Percentiles rank a stretch among this genome's conserved stretches.
These are phyloP conservation scores for Capniomyces stellatus DNA, from an alignment of 371 early-diverging fungal species.

Conservation along the genomic window DNA sequence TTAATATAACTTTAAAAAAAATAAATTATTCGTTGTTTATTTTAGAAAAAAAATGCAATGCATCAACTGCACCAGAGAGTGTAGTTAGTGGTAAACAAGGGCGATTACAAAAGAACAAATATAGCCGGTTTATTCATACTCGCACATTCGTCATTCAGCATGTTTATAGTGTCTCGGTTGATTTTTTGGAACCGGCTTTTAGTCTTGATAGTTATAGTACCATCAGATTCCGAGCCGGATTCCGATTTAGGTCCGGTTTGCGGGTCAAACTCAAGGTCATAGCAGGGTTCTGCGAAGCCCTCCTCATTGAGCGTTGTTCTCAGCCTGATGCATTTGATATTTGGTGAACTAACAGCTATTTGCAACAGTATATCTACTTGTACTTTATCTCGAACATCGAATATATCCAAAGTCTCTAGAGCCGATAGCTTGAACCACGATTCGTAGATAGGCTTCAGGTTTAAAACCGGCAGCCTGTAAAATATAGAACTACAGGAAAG, in stretches of 20 bases:
- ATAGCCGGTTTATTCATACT: too few species aligned
- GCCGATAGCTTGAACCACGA: neutral
- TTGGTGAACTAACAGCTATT: neutral
- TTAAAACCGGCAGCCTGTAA: neutral
- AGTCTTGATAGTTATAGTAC: neutral
- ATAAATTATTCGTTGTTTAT: too few species aligned
- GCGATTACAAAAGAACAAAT: too few species aligned
- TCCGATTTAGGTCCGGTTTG: neutral
- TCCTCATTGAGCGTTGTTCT: neutral
- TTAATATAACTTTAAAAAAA: too few species aligned
- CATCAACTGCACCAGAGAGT: too few species aligned
- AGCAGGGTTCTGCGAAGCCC: neutral
- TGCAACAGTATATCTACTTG: neutral
- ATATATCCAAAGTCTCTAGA: neutral
- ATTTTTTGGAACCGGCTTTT: neutral
- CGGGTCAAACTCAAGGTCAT: neutral
- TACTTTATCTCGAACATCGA: neutral
- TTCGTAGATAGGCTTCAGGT: neutral
- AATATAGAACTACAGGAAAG: neutral
- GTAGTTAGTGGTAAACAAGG: too few species aligned
- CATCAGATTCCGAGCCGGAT: neutral
- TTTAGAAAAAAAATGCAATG: too few species aligned
- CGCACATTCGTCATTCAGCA: neutral
- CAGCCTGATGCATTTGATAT: neutral
- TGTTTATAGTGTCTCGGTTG: neutral